phyloP scores from a whole-genome alignment of 345 rosid genomes.

The Citrus medica region DNA sequence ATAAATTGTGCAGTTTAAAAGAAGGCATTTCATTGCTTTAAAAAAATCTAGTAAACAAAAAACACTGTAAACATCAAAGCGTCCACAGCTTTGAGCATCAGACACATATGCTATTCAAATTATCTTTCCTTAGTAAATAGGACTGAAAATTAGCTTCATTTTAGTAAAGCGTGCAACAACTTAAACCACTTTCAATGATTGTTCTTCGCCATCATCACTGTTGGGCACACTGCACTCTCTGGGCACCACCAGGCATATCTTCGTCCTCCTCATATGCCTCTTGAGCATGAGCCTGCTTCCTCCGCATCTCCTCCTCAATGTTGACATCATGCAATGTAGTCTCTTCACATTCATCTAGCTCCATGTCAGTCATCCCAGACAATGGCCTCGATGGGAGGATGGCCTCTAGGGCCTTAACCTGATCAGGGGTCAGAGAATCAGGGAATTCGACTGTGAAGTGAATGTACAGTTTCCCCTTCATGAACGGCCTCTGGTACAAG shows the following conservation, averaged over 20 bases:
- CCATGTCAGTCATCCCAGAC: constrained; percentile 63
- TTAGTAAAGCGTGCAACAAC: not conserved
- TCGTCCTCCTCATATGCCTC: constrained; percentile 66
- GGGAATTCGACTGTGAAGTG: constrained; percentile 93
- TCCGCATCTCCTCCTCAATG: constrained; percentile 85
- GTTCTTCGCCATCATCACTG: constrained; percentile 37
- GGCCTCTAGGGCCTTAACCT: constrained; percentile 65
- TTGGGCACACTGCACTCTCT: constrained; percentile 71
- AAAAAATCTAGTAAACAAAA: not conserved
- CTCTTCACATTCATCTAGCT: constrained; percentile 87
- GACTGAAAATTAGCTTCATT: too few relatives aligned
- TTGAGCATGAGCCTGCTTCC: constrained; percentile 55
- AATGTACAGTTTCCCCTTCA: constrained; percentile 69
- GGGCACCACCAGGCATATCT: constrained; percentile 48
- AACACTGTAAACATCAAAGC: not conserved
- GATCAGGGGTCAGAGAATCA: constrained; percentile 59
- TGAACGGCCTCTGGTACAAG: constrained; percentile 64
- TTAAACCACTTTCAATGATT: not conserved
- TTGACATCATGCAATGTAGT: constrained; percentile 81
- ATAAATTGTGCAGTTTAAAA: not conserved
- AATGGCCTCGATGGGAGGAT: constrained; percentile 52
- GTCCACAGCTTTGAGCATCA: not conserved
- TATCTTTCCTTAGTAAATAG: not conserved
- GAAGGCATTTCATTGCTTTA: not conserved
- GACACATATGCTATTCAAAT: not conserved